A percentile compares a stretch with the other conserved stretches of the same genome.
phyloP scores from a whole-genome alignment of 2,329 filamentous ascomycete genomes.

The Podosphaera xanthii region DNA sequence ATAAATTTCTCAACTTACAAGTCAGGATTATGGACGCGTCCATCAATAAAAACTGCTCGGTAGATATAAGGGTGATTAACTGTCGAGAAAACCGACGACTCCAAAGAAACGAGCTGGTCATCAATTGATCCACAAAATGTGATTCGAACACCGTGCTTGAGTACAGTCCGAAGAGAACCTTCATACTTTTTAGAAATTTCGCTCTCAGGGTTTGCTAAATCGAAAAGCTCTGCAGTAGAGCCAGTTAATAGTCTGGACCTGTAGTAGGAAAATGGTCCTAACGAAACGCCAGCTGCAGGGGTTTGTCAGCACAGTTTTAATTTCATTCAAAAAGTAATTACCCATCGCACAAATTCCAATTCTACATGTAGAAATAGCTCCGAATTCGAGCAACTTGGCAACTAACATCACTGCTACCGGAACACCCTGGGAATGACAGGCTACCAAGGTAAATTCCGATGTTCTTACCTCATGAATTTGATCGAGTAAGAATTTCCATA shows the following conservation, averaged over 20 bases:
- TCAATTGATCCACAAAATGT: conserved; percentile 88
- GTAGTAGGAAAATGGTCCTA: conserved; percentile 83
- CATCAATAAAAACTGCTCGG: conserved; percentile 87
- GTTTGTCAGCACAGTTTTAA: neutral
- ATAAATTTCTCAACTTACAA: conserved; percentile 30
- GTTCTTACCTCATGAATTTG: conserved; percentile 78
- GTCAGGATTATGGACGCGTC: conserved; percentile 72
- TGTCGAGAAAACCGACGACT: conserved; percentile 76
- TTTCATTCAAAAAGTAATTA: conserved; percentile 13
- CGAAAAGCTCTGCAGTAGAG: conserved; percentile 81
- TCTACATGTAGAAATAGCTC: conserved; percentile 51
- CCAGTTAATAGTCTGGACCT: conserved; percentile 75
- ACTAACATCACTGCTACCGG: conserved; percentile 83
- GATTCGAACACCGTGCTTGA: conserved; percentile 61
- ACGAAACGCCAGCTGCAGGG: conserved; percentile 55
- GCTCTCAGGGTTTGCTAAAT: conserved; percentile 67
- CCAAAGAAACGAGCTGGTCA: conserved; percentile 83
- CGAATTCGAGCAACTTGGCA: conserved; percentile 77
- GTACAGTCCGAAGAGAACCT: conserved; percentile 45
- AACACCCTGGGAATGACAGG: conserved; percentile 87
- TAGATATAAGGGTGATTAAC: conserved; percentile 83
- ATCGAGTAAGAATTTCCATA: conserved; percentile 87
- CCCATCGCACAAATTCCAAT: conserved; percentile 70
- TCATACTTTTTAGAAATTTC: conserved; percentile 65
- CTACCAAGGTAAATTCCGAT: conserved; percentile 78